phyloP scores from a whole-genome alignment of 2,329 filamentous ascomycete species.

The Neonectria coccinea region DNA sequence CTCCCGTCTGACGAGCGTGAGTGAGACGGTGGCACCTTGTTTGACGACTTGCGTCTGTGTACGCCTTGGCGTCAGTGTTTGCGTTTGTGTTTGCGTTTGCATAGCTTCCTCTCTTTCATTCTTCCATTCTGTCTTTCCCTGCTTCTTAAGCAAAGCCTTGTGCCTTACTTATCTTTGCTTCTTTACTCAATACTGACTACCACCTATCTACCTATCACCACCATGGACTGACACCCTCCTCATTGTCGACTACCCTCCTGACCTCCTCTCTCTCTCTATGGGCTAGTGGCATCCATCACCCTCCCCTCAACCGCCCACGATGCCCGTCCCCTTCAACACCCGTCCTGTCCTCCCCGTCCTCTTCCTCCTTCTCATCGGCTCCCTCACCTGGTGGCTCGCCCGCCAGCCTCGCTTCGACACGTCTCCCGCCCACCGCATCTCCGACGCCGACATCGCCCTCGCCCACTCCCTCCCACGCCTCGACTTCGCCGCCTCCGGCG shows the following conservation, averaged over 20 bases:
- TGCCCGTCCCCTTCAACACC: conserved; percentile 27
- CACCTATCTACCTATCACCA: neutral
- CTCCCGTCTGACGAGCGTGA: neutral
- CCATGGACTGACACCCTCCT: neutral
- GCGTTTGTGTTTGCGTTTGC: neutral
- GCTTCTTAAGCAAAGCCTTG: neutral
- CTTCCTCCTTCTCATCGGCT: conserved; percentile 18
- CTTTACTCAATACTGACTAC: neutral
- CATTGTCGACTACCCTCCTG: neutral
- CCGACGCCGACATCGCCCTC: conserved; percentile 40
- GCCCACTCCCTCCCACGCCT: conserved; percentile 39
- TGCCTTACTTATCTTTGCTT: neutral
- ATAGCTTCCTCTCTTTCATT: neutral
- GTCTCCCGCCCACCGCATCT: conserved; percentile 34
- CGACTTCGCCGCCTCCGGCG: conserved; percentile 38
- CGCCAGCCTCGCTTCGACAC: conserved; percentile 36
- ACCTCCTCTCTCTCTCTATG: conserved; percentile 1
- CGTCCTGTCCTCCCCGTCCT: conserved; percentile 26
- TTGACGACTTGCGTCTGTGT: neutral
- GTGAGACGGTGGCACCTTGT: neutral
- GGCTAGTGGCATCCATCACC: conserved; percentile 1
- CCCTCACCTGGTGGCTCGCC: conserved; percentile 32
- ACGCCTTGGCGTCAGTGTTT: neutral
- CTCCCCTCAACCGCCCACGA: neutral
- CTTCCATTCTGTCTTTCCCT: neutral